Base-by-base conservation (phyloP, 306 rosid genomes). In the Citrullus amarus region DNA sequence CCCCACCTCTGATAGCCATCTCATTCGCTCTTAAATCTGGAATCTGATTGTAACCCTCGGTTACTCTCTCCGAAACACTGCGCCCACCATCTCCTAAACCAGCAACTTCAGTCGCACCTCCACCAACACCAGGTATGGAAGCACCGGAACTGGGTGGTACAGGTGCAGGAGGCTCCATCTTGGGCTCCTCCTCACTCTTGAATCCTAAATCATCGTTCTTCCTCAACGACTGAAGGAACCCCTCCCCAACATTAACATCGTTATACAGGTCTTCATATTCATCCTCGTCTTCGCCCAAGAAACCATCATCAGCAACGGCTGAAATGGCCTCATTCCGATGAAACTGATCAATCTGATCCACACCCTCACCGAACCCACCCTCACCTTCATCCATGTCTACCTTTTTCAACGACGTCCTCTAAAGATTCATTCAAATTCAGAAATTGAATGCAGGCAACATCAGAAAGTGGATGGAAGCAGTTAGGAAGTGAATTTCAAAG, bases 271-370 rank as follows among this genome's bases (percentile, higher is more conserved):
- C 99, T 67, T 96, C 99, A 56, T 91, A 96, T 57, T 96, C 99
- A 17, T 96, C 97, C 71, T 92, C 99, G 63, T 96, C 98, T 76
- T 95, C 97, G 1, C 80, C 97, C 25, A 95, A 59, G 41, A 92
- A 92, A 12, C 93, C 97, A 0, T 92, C 97, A 68, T 95, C 99
- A 12, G 97, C 96, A 16, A 92, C 99, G 9, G 97, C 99, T 2
- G 99, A 92, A 80, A 95, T 95, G n/a, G 99, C 99, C 80, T 92
- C 97, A 84, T 95, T 95, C 18, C 93, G 91, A 85, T 95, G 98
- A 86, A 95, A 95, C 84, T 92, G 96, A 83, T 91, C 96, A 85
- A 89, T 83, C 70, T 85, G 93, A 82, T 95, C 98, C 44, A 81
- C 84, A 48, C 96, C 85, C 91, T 88, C 91, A 20, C 85, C 89